Evolutionary conservation across 768 basidiomycete species (phyloP).

Genomic region (Lentinus brumalis): DNA sequence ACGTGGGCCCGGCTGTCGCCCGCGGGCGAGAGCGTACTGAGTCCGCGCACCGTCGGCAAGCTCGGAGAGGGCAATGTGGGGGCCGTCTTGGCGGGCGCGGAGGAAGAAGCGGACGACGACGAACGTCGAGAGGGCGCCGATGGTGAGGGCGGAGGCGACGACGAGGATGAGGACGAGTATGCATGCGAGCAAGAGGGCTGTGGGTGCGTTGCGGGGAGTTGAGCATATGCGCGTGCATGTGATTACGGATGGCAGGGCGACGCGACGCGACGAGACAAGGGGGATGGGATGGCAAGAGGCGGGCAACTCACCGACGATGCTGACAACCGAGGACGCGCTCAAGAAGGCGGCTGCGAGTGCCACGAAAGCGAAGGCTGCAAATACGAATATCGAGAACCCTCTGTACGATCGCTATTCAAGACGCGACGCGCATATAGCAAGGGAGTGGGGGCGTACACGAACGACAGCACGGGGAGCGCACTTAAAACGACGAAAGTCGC

Average conservation of each 20-base stretch:
- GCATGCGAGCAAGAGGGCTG: slow-evolving; percentile 23
- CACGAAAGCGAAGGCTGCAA: slow-evolving; percentile 20
- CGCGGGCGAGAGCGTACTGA: not conserved
- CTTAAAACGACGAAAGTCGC: slow-evolving; percentile 20
- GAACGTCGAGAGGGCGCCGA: slow-evolving; percentile 12
- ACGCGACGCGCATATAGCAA: not conserved
- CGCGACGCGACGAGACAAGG: not conserved
- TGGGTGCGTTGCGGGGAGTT: not conserved
- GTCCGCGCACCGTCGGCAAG: slow-evolving; percentile 19
- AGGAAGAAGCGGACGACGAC: slow-evolving; percentile 14
- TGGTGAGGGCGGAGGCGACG: slow-evolving; percentile 14
- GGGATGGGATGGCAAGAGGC: too few species aligned
- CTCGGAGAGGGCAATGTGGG: slow-evolving; percentile 9
- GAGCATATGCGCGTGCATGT: not conserved
- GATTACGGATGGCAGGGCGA: not conserved
- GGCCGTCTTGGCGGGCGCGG: slow-evolving; percentile 16
- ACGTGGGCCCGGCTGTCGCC: not conserved
- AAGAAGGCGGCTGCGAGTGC: slow-evolving; percentile 19
- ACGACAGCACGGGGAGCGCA: slow-evolving; percentile 23
- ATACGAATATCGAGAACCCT: slow-evolving; percentile 25
- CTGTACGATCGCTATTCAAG: not conserved
- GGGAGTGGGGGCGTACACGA: slow-evolving; percentile 19
- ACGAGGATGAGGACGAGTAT: slow-evolving; percentile 20
- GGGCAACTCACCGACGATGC: slow-evolving; percentile 19
- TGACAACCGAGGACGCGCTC: slow-evolving; percentile 7